Evolutionary conservation across 768 basidiomycete species (phyloP), one percentile per base, ranked within the genome.

Genomic region (Pisolithus albus): DNA sequence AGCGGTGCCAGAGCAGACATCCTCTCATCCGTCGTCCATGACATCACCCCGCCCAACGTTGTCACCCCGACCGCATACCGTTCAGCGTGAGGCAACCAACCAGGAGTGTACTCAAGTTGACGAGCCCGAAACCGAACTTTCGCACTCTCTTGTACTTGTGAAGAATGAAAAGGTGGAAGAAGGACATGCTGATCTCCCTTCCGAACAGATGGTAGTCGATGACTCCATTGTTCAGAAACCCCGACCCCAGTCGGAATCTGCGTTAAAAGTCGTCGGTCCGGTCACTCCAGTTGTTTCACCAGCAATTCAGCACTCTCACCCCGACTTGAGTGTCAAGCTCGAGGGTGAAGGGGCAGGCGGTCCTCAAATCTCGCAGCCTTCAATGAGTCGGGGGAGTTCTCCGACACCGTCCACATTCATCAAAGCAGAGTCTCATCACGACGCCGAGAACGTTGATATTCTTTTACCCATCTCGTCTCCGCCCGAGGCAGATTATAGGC

Each of bases 321-420:
- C 39, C 49, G 9, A 52, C 50, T 19, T 43, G 48, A 15, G 41
- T 37, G 24, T 37, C 18, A 53, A 60, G 46, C 51, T 50, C 49
- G 46, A 45, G 43, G 15, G 16, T 3, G 43, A 45, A 30, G 34
- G 34, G 10, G 8, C 30, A 34, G 11, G 34, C 11, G 13, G 11
- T 15, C 45, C 61, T 51, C 42, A 65, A 57, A 46, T 53, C 43
- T 19, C 47, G 57, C 41, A 54, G 39, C 28, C 46, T 18, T 21
- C 40, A 4, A 49, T 45, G 13, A 56, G 18, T 30, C 18, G 3
- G 21, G 36, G 38, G 10, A 19, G 28, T 34, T 47, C 19, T 46
- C 34, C 4, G 40, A 52, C 24, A 41, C 46, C 28, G 23, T 38
- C 23, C 24, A 30, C 15, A 45, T 36, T 3, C 9, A 32, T 47